Evolutionary conservation across 768 basidiomycete species (phyloP), one percentile per base, ranked within the genome.

Genomic region (Suillus fuscotomentosus): DNA sequence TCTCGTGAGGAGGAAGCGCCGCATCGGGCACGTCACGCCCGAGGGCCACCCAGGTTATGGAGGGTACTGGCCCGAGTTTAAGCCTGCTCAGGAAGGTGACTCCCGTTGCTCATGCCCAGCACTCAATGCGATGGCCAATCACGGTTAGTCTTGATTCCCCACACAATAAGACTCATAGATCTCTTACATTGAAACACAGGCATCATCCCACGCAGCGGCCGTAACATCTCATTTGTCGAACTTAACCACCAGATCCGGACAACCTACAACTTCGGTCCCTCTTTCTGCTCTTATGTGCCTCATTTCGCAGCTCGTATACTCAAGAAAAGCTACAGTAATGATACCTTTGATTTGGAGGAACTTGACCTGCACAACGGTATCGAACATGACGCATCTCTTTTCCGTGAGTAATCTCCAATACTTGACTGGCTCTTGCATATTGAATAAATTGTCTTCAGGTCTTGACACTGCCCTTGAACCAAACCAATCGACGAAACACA

Each of bases 71-170:
- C 90, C 91, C 0, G 85, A 88, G 69, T 92, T 82, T 70, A 75
- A 80, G 1, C 74, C 87, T 2, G 83, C 89, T 11, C 75, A 73
- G 63, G 81, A 86, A 10, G 85, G 84, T 1, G 91, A 92, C 68
- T 91, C 90, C 69, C 80, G 92, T 3, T 84, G 85, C 66, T 84
- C 87, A 1, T 93, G 91, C 67, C 91, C 91, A 1, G 90, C 84
- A 14, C 72, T 94, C 64, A 94, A 94, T 68, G 88, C 90, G 0
- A 79, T 94, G 84, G 90, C 92, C 8, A 94, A 94, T 72, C 92
- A 94, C 65, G 92, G 92, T 92, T 47, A n/a, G 69, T 55, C 27
- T 17, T 10, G 3, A 65, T 14, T n/a, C 31, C 31, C 31, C 31
- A 1, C 5, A 31, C 6, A 31, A 31, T 31, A 31, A 31, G 22